These are phyloP conservation scores for Tylopilus intermedius DNA, from an alignment of 768 basidiomycete genomes.

Conservation along the genomic window DNA sequence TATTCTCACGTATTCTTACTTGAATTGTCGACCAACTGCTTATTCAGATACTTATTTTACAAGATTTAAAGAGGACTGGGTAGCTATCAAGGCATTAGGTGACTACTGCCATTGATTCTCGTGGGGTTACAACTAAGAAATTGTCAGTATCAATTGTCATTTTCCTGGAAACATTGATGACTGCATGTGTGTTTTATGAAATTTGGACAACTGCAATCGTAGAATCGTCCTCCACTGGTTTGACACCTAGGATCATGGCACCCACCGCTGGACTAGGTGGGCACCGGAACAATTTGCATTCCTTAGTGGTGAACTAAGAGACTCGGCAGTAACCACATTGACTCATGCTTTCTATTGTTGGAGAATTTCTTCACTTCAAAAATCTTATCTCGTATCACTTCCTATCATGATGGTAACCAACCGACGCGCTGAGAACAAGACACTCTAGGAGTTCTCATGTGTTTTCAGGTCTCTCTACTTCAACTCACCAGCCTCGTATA, in stretches of 20 bases:
- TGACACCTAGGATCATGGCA: neutral
- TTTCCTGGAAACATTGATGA: conserved; percentile 16
- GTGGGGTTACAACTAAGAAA: neutral
- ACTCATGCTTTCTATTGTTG: conserved; percentile 23
- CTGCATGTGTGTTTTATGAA: conserved; percentile 3
- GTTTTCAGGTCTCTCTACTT: conserved; percentile 18
- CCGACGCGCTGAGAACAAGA: neutral
- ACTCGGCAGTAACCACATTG: conserved; percentile 10
- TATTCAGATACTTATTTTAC: conserved; percentile 16
- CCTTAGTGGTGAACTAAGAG: neutral
- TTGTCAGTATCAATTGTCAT: conserved; percentile 8
- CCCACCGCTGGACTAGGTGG: conserved; percentile 17
- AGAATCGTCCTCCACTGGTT: no score
- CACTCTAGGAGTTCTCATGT: no score
- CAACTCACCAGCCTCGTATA: conserved; percentile 17
- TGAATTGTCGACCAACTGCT: neutral
- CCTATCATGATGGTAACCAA: conserved; percentile 16
- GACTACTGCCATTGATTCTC: neutral
- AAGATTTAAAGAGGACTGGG: conserved; percentile 15
- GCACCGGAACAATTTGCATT: neutral
- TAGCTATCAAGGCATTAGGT: conserved; percentile 16
- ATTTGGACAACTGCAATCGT: conserved; percentile 2
- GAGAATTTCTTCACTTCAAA: conserved; percentile 13
- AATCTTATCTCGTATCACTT: neutral
- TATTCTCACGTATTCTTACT: neutral